phyloP scores from a whole-genome alignment of 2,329 filamentous ascomycete species.

The Fusarium brachygibbosum region DNA sequence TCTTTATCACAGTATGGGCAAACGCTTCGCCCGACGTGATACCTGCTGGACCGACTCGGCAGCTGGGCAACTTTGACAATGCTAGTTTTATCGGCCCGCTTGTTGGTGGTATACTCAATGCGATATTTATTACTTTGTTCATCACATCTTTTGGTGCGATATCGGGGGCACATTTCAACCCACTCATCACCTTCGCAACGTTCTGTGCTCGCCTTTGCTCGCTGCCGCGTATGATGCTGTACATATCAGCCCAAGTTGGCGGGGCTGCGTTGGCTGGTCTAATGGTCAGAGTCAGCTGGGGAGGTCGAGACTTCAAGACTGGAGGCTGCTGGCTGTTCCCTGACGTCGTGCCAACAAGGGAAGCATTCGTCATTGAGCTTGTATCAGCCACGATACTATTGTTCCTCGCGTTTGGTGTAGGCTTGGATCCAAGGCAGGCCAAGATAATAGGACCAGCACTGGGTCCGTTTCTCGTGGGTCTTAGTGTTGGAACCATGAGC shows the following conservation, averaged over 20 bases:
- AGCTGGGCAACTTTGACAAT: slow-evolving; percentile 44
- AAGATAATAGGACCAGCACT: slow-evolving; percentile 63
- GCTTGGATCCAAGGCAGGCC: slow-evolving; percentile 65
- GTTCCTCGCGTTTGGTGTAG: slow-evolving; percentile 66
- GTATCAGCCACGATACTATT: slow-evolving; percentile 61
- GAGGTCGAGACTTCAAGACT: slow-evolving; percentile 46
- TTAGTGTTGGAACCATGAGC: slow-evolving; percentile 54
- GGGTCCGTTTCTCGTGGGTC: slow-evolving; percentile 63
- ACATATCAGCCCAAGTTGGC: slow-evolving; percentile 61
- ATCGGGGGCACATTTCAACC: slow-evolving; percentile 67
- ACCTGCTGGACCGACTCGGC: slow-evolving; percentile 29
- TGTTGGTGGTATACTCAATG: slow-evolving; percentile 49
- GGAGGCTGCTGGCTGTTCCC: slow-evolving; percentile 51
- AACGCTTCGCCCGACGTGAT: slow-evolving; percentile 24
- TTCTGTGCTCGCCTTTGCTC: slow-evolving; percentile 65
- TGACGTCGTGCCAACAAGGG: slow-evolving; percentile 39
- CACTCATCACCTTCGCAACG: slow-evolving; percentile 66
- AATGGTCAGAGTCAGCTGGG: slow-evolving; percentile 48
- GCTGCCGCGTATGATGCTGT: slow-evolving; percentile 63
- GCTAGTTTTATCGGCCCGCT: slow-evolving; percentile 50
- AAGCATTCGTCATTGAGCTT: slow-evolving; percentile 63
- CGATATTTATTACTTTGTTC: slow-evolving; percentile 60
- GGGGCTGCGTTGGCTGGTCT: slow-evolving; percentile 56
- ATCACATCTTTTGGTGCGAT: slow-evolving; percentile 63
- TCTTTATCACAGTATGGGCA: slow-evolving; percentile 43